These are phyloP conservation scores for Benincasa hispida DNA, from an alignment of 306 rosid genomes.

Conservation along the genomic window DNA sequence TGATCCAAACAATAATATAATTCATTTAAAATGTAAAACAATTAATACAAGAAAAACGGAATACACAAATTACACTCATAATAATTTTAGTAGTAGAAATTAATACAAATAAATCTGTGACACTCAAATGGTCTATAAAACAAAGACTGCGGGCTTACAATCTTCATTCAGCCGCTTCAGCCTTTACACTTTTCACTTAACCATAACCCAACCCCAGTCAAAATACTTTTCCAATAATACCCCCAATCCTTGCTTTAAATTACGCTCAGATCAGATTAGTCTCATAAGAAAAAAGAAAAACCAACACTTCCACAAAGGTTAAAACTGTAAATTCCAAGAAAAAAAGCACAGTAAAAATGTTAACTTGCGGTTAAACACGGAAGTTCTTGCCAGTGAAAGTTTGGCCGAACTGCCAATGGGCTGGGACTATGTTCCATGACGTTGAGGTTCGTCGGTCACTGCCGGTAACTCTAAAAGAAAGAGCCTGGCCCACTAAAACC, in stretches of 20 bases:
- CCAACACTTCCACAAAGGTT: neutral
- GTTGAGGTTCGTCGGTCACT: conserved; percentile 86
- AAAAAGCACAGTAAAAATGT: neutral
- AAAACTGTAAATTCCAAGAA: neutral
- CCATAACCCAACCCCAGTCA: neutral
- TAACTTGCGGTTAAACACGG: conserved; percentile 30
- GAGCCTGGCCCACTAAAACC: conserved; percentile 64
- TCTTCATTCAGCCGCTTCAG: conserved; percentile 15
- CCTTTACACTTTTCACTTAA: neutral
- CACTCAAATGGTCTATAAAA: neutral
- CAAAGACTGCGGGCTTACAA: conserved; percentile 9
- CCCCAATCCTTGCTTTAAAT: neutral
- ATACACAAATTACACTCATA: neutral
- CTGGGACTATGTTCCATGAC: conserved; percentile 74
- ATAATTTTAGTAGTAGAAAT: neutral
- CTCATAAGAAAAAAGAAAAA: neutral
- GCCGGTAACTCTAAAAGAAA: conserved; percentile 65
- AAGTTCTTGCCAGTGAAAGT: conserved; percentile 89
- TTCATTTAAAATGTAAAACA: neutral
- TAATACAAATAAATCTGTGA: neutral
- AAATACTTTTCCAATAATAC: neutral
- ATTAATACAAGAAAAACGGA: neutral
- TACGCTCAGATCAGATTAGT: neutral
- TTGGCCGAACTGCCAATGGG: conserved; percentile 90
- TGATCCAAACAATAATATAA: neutral